Evolutionary conservation across 2,329 filamentous ascomycete genomes (phyloP).

Genomic region (Sphaceloma murrayae): DNA sequence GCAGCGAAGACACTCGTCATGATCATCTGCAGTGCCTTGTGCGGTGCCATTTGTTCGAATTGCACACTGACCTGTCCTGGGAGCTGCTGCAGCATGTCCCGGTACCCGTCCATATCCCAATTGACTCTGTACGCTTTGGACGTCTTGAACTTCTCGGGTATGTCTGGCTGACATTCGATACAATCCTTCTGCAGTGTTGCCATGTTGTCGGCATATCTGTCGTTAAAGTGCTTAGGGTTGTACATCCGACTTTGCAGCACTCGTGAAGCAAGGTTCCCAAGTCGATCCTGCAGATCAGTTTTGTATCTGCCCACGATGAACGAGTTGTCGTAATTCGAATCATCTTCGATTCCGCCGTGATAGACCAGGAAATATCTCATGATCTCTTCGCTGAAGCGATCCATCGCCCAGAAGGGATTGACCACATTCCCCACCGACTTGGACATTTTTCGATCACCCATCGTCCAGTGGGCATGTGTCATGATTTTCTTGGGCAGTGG

Average conservation of each 20-base stretch:
- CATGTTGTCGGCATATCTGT: conserved; percentile 1
- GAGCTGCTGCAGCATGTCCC: conserved; percentile 34
- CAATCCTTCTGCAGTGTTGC: conserved; percentile 3
- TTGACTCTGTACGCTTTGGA: background rate
- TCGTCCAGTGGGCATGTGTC: conserved; percentile 91
- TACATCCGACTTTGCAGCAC: conserved; percentile 51
- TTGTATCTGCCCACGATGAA: conserved; percentile 68
- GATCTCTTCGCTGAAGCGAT: conserved; percentile 77
- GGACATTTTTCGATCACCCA: conserved; percentile 88
- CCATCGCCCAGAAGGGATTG: conserved; percentile 82
- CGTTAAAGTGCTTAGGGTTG: background rate
- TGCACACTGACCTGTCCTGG: conserved; percentile 38
- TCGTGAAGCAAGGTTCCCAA: conserved; percentile 73
- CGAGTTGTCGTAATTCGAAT: conserved; percentile 77
- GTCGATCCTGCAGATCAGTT: conserved; percentile 62
- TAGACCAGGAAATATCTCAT: conserved; percentile 83
- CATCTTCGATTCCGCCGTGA: conserved; percentile 65
- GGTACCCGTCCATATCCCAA: conserved; percentile 26
- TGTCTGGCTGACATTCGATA: conserved; percentile 5
- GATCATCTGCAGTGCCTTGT: conserved; percentile 54
- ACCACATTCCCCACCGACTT: conserved; percentile 94
- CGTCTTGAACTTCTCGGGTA: background rate
- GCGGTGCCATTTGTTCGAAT: conserved; percentile 57
- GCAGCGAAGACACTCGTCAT: conserved; percentile 54
- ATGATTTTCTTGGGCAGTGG: conserved; percentile 70